Evolutionary conservation across 2,329 filamentous ascomycete genomes (phyloP).

Genomic region (Neofusicoccum kwambonambiense): DNA sequence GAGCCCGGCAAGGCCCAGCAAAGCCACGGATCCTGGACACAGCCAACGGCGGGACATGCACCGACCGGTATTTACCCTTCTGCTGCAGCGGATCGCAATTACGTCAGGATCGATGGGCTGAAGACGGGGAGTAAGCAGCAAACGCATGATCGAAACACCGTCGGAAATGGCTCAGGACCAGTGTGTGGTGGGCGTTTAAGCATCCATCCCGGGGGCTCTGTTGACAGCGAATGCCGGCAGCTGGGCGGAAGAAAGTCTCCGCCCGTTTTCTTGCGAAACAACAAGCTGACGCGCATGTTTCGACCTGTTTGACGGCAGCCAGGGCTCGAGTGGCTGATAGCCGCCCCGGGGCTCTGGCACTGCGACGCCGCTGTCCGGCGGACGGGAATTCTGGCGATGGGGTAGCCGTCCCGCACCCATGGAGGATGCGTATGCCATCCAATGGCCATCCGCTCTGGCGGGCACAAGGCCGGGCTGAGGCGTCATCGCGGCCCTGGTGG

Average conservation of each 20-base stretch:
- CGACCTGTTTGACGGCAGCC: not conserved
- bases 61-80: slow-evolving; percentile 3
- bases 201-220: not conserved
- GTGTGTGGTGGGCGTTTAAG: not conserved
- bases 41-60: not conserved
- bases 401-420: not conserved
- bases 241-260: too few relatives aligned
- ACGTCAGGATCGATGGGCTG: not conserved
- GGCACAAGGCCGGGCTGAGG: not conserved
- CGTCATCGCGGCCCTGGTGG: not conserved
- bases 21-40: not conserved
- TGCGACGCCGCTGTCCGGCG: not conserved
- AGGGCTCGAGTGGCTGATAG: not conserved
- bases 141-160: not conserved
- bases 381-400: not conserved
- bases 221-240: too few relatives aligned
- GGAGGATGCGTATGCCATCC: not conserved
- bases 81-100: not conserved
- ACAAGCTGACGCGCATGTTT: not conserved
- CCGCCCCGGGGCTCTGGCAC: not conserved
- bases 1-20: not conserved
- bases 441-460: not conserved
- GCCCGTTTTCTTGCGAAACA: too few relatives aligned
- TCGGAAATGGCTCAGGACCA: not conserved
- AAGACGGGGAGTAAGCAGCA: not conserved